Conservation (phyloP, 2,329 filamentous ascomycete genomes). For the Trichocomaceae sp. region DNA sequence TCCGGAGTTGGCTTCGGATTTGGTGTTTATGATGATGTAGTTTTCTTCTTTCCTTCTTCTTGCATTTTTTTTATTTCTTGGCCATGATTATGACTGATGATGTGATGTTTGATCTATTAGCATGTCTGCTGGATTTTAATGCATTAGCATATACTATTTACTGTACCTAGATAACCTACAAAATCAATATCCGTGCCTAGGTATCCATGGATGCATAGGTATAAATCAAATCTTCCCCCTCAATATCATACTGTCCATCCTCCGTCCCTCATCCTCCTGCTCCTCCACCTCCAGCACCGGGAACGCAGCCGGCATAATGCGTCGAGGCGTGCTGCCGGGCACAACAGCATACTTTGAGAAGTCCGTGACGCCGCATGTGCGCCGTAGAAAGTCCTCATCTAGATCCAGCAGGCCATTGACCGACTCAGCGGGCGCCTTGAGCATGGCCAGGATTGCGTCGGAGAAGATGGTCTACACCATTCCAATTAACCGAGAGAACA, state of each 20-base stretch:
- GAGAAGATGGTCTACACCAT: slow-evolving; percentile 69
- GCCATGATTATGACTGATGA: background rate
- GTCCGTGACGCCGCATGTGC: slow-evolving; percentile 57
- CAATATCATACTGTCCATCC: slow-evolving; percentile 58
- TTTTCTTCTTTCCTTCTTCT: background rate
- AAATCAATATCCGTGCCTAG: background rate
- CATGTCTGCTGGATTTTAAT: too few species aligned
- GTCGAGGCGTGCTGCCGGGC: slow-evolving; percentile 54
- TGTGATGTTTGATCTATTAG: background rate
- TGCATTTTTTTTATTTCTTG: background rate
- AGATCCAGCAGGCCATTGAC: slow-evolving; percentile 68
- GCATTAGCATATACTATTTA: background rate
- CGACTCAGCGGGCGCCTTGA: slow-evolving; percentile 50
- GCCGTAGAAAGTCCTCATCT: slow-evolving; percentile 73
- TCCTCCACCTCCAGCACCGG: slow-evolving; percentile 67
- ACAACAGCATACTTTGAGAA: slow-evolving; percentile 69
- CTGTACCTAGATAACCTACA: too few species aligned
- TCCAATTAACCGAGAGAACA: background rate
- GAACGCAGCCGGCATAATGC: slow-evolving; percentile 69
- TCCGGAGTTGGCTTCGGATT: slow-evolving; percentile 36
- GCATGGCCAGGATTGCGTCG: slow-evolving; percentile 68
- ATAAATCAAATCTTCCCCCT: slow-evolving; percentile 19
- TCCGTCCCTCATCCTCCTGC: slow-evolving; percentile 70
- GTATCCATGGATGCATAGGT: background rate
- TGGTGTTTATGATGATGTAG: slow-evolving; percentile 35